Conservation (phyloP, 192 early-diverging fungal genomes). For the Obelidium mucronatum region DNA sequence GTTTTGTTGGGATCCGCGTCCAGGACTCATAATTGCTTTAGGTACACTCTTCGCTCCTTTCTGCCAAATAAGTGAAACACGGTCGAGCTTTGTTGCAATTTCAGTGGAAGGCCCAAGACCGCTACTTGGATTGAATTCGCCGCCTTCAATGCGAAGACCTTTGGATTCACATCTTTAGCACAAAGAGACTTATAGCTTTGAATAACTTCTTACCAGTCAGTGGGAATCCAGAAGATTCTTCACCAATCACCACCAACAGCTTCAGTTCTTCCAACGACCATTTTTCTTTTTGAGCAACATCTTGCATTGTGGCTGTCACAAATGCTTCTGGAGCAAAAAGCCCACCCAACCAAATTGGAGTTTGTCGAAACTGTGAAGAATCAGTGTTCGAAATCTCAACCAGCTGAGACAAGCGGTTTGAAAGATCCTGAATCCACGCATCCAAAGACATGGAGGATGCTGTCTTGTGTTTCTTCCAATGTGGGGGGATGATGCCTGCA, state of each 20-base stretch:
- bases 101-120: slow-evolving; percentile 42
- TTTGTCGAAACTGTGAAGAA: slow-evolving; percentile 6
- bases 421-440: slow-evolving; percentile 79
- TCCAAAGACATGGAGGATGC: slow-evolving; percentile 64
- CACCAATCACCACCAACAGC: slow-evolving; percentile 44
- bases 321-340: slow-evolving; percentile 90
- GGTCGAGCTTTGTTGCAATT: slow-evolving; percentile 24
- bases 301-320: slow-evolving; percentile 89
- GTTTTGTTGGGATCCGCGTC: neutral
- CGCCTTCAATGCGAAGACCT: slow-evolving; percentile 52
- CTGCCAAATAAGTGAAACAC: slow-evolving; percentile 41
- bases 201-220: no score
- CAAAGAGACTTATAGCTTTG: slow-evolving; percentile 1
- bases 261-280: slow-evolving; percentile 87
- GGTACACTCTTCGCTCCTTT: neutral
- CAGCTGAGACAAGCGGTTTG: slow-evolving; percentile 71
- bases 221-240: slow-evolving; percentile 30
- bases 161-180: no score
- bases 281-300: slow-evolving; percentile 71
- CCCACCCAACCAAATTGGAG: slow-evolving; percentile 82
- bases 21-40: neutral
- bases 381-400: slow-evolving; percentile 46
- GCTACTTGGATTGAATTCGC: slow-evolving; percentile 32
- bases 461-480: slow-evolving; percentile 77
- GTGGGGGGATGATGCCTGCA: slow-evolving; percentile 68